Evolutionary conservation across 768 basidiomycete genomes (phyloP).

Genomic region (Myochromella boudieri): DNA sequence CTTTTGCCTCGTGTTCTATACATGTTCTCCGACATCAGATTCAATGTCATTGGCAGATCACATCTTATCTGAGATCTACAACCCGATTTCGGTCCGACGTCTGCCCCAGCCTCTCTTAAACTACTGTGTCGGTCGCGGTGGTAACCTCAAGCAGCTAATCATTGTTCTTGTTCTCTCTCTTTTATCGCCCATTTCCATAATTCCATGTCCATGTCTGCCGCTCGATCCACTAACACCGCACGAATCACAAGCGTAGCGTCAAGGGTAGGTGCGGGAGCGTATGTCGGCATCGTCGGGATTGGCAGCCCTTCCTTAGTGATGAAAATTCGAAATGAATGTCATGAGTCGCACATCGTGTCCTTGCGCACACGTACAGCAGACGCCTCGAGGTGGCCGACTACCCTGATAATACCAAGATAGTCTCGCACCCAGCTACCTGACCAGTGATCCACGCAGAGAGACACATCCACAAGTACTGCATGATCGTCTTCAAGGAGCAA

Average conservation of each 20-base stretch:
- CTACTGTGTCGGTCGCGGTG: no score
- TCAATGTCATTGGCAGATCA: constrained; percentile 21
- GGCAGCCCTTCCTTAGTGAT: constrained; percentile 33
- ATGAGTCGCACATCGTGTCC: constrained; percentile 7
- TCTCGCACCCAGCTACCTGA: constrained; percentile 52
- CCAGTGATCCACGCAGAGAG: constrained; percentile 45
- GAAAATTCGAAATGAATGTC: not conserved
- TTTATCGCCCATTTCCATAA: constrained; percentile 41
- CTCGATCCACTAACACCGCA: constrained; percentile 50
- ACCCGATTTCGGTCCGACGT: constrained; percentile 19
- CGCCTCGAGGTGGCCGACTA: constrained; percentile 58
- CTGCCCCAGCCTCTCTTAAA: no score
- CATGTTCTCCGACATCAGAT: constrained; percentile 16
- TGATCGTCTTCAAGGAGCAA: constrained; percentile 48
- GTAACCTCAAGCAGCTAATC: no score
- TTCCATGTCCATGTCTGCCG: constrained; percentile 46
- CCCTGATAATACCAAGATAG: constrained; percentile 48
- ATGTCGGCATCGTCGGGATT: constrained; percentile 42
- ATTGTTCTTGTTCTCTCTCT: constrained; percentile 16
- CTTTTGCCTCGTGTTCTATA: constrained; percentile 7
- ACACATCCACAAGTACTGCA: constrained; percentile 58
- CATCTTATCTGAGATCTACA: constrained; percentile 32
- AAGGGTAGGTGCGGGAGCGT: constrained; percentile 37
- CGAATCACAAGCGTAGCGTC: constrained; percentile 48
- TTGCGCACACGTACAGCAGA: constrained; percentile 10